phyloP scores from a whole-genome alignment of 495 filamentous ascomycete genomes.

The Lepraria neglecta region DNA sequence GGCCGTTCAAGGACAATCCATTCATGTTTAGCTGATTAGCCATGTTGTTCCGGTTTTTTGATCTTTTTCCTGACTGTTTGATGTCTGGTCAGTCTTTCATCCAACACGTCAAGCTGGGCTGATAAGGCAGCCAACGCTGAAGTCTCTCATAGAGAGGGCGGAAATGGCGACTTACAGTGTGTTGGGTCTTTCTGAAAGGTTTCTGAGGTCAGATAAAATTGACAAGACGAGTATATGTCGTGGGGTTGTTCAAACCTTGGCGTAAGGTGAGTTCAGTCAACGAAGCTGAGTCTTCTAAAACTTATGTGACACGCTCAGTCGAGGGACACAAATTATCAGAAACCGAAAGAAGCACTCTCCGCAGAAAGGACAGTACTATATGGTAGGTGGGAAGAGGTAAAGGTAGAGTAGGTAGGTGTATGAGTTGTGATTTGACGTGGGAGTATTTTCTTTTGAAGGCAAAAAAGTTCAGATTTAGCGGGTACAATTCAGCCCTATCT shows the following conservation, averaged over 20 bases:
- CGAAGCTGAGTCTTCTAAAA: constrained; percentile 4
- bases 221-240: not conserved
- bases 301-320: not conserved
- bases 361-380: constrained; percentile 19
- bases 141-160: not conserved
- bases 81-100: not conserved
- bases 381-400: not conserved
- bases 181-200: not conserved
- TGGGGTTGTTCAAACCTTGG: not conserved
- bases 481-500: constrained; percentile 5
- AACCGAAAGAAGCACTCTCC: constrained; percentile 14
- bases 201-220: not conserved
- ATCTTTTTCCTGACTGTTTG: not conserved
- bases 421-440: not conserved
- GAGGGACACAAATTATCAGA: not conserved
- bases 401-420: not conserved
- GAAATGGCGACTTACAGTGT: constrained; percentile 3
- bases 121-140: constrained; percentile 6
- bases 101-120: not conserved
- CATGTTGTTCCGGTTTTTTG: constrained; percentile 49
- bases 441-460: constrained; percentile 11
- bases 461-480: constrained; percentile 20
- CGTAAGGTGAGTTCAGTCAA: constrained; percentile 3
- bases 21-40: constrained; percentile 93
- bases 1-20: constrained; percentile 69